These are phyloP conservation scores for Leonotis leonurus DNA, from an alignment of 257 asterid genomes.

Conservation along the genomic window DNA sequence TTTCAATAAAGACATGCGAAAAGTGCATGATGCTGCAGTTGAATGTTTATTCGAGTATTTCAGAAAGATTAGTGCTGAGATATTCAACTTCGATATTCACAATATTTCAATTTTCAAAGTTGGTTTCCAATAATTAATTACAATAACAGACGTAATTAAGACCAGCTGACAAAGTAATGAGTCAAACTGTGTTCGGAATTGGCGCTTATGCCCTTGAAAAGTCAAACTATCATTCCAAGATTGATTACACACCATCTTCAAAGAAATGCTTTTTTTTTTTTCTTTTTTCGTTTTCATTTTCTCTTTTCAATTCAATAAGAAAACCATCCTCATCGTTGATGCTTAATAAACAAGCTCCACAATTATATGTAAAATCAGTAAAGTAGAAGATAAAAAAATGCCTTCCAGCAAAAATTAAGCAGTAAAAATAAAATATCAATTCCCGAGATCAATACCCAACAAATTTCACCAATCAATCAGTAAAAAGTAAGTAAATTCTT, in stretches of 20 bases:
- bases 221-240: constrained; percentile 1
- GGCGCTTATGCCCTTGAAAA: background rate
- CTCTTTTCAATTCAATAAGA: background rate
- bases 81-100: background rate
- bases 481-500: background rate
- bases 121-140: too few species aligned
- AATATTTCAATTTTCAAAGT: background rate
- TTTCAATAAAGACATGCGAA: background rate
- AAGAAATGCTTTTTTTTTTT: background rate
- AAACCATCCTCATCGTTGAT: background rate
- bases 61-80: background rate
- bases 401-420: background rate
- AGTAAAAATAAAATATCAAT: background rate
- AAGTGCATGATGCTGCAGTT: background rate
- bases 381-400: background rate
- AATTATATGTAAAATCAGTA: background rate
- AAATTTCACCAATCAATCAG: background rate
- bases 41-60: background rate
- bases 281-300: too few species aligned
- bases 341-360: background rate
- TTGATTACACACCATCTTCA: background rate
- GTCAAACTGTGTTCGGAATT: background rate
- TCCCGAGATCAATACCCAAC: background rate
- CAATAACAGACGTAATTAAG: background rate
- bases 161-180: background rate